Conservation (phyloP, 139 green algal species). For the Tetradesmus lagerheimii region DNA sequence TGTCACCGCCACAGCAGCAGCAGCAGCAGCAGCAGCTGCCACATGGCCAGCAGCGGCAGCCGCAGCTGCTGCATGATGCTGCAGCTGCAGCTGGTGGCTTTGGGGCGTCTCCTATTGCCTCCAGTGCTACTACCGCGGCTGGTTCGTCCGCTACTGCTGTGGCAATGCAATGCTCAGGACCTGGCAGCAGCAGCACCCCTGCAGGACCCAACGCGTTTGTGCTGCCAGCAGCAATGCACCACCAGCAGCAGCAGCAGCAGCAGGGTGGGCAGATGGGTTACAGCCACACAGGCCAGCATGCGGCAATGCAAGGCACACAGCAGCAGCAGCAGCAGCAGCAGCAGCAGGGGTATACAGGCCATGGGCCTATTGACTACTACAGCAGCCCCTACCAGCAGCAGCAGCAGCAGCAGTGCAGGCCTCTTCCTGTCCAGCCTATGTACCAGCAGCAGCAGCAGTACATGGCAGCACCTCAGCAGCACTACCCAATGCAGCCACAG, state of each 20-base stretch:
- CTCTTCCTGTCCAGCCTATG: background rate
- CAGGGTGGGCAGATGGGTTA: background rate
- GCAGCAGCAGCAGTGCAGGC: background rate
- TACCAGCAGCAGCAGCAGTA: background rate
- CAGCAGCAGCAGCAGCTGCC: no score
- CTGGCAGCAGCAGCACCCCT: background rate
- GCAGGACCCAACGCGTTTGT: background rate
- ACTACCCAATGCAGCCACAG: background rate
- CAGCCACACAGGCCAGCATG: background rate
- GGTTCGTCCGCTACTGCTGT: background rate
- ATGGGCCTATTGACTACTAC: background rate
- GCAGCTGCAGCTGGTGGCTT: background rate
- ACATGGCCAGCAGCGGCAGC: background rate
- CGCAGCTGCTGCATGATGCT: background rate
- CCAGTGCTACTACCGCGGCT: background rate
- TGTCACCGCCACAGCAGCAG: background rate
- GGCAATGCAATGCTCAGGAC: background rate
- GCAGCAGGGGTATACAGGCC: background rate
- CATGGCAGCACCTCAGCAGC: background rate
- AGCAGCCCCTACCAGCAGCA: conserved; percentile 8
- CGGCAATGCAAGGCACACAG: background rate
- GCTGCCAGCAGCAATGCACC: background rate
- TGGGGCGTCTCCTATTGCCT: background rate
- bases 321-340: conserved; percentile 15
- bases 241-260: background rate